Base-by-base conservation (phyloP, 2,329 filamentous ascomycete species). In the Botrytis tulipae region DNA sequence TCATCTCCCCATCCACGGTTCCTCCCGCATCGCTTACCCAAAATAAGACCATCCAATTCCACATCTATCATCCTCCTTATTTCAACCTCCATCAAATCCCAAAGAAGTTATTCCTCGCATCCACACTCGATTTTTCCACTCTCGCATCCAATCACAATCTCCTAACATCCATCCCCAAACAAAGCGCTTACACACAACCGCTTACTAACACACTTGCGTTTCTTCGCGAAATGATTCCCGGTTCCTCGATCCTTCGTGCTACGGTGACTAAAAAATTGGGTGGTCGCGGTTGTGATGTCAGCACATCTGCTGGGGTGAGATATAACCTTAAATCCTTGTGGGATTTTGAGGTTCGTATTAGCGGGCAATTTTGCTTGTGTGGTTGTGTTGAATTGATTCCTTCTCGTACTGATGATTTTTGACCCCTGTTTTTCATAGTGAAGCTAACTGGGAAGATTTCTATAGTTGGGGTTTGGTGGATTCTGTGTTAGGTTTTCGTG, bases 331-430 rank as follows among this genome's bases (percentile, higher is more conserved):
- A 54, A 40, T 54, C 5, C 65, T 67, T 18, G 9, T 7, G 37
- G 65, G 46, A 67, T 67, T 54, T 40, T 6, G 2, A 5, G 29
- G 22, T 18, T 37, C 42, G 29, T 37, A 29, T 48, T n/a, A 12
- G 10, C 6, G 22, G 14, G 18, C 2, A 10, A 61, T 61, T 42
- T 42, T 25, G 37, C 6, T 20, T 18, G 60, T 42, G 4, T 20
- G 37, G 14, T 42, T 29, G 37, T 42, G 16, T 20, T 9, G 8
- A 35, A 9, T 12, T 0, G 6, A 32, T 51, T 67, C 46, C 46
- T 67, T 54, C 65, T 54, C 65, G 46, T 54, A 67, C 65, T 67
- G 32, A 67, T 51, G 32, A 54, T 54, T 67, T 37, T 40, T 3
- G 1, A 22, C 16, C 35, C 46, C 22, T 54, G 65, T 18, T 29